These are phyloP conservation scores for Zizania latifolia DNA, from an alignment of 176 grass and related monocot species.

Conservation along the genomic window DNA sequence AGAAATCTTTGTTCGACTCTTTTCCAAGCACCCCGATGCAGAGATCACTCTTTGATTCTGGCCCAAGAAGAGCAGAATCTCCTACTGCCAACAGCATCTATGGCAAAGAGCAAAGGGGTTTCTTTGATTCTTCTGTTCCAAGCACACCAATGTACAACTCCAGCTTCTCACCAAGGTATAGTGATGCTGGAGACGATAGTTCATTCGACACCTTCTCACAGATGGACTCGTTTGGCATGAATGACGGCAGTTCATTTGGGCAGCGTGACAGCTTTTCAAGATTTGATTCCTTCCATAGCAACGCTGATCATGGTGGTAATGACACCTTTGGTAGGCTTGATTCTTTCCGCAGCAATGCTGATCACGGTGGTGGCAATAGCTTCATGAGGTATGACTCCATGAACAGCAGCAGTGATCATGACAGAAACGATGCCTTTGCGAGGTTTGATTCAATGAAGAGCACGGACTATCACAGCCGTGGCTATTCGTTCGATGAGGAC, in stretches of 20 bases:
- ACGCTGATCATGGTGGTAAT: constrained; percentile 34
- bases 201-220: constrained; percentile 78
- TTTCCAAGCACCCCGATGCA: constrained; percentile 63
- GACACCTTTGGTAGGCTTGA: constrained; percentile 62
- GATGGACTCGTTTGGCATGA: constrained; percentile 44
- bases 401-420: constrained; percentile 56
- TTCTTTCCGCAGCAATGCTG: constrained; percentile 72
- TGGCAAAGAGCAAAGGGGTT: constrained; percentile 54
- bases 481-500: constrained; percentile 57
- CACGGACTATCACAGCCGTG: constrained; percentile 32
- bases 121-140: constrained; percentile 74
- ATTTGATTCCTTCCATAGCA: constrained; percentile 66
- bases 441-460: constrained; percentile 86
- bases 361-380: constrained; percentile 44
- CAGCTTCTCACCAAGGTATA: constrained; percentile 75
- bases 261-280: constrained; percentile 48
- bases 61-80: constrained; percentile 53
- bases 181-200: constrained; percentile 71
- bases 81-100: constrained; percentile 45
- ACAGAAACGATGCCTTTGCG: constrained; percentile 45
- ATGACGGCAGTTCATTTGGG: constrained; percentile 39
- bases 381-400: constrained; percentile 71
- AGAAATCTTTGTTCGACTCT: constrained; percentile 70
- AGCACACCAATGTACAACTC: constrained; percentile 87
- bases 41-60: constrained; percentile 59